A percentile compares a stretch with the other conserved stretches of the same genome.
These are phyloP conservation scores for Leishmania guyanensis DNA, from an alignment of 208 protist genomes.

Conservation along the genomic window DNA sequence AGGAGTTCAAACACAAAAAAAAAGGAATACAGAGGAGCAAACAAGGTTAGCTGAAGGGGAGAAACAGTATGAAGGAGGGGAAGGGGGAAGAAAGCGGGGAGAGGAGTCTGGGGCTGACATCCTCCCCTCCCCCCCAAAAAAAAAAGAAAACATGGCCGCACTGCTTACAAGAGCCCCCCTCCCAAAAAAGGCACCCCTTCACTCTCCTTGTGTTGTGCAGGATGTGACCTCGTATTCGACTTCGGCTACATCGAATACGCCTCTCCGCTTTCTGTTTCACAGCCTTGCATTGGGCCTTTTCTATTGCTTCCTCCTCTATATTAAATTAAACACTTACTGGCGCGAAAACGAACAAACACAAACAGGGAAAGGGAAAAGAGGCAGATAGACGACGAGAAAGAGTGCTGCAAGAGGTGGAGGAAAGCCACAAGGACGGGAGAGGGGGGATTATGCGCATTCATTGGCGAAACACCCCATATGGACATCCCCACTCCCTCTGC, in stretches of 20 bases:
- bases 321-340: background rate
- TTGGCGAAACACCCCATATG: background rate
- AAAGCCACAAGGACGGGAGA: background rate
- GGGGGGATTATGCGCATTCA: background rate
- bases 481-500: background rate
- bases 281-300: background rate
- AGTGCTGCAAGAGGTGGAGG: background rate
- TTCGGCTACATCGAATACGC: background rate
- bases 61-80: background rate
- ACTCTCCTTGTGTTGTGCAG: background rate
- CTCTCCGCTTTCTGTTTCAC: background rate
- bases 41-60: background rate
- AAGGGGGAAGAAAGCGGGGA: background rate
- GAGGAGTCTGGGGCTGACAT: background rate
- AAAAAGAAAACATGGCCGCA: background rate
- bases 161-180: background rate
- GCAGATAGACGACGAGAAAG: background rate
- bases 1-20: background rate
- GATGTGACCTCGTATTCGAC: background rate
- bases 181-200: background rate
- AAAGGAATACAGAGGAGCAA: background rate
- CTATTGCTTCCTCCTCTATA: background rate
- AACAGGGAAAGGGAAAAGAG: background rate
- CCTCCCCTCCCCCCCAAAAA: background rate
- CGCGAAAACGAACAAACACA: conserved; percentile 6